These are phyloP conservation scores for Debaryomyces sp. DNA, from an alignment of 1,139 yeast species.

Conservation along the genomic window DNA sequence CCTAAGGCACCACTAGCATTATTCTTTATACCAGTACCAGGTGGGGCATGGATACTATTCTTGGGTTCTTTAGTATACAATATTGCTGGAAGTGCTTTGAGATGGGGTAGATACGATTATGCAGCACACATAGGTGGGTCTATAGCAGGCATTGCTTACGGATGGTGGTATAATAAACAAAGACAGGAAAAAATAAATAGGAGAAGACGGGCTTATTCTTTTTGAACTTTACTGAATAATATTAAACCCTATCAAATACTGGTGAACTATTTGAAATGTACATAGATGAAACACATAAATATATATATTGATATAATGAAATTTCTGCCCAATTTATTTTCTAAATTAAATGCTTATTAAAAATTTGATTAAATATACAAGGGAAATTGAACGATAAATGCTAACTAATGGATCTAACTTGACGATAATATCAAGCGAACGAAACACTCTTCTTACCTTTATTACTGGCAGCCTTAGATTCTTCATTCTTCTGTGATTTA, in stretches of 20 bases:
- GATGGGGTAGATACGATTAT: conserved; percentile 84
- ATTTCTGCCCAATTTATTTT: not conserved
- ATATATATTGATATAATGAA: not conserved
- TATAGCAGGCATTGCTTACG: conserved; percentile 71
- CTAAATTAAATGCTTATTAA: not conserved
- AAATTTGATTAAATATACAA: conserved; percentile 3
- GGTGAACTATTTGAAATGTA: not conserved
- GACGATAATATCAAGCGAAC: conserved; percentile 33
- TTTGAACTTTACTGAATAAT: not conserved
- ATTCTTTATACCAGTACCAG: conserved; percentile 86
- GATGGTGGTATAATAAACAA: conserved; percentile 58
- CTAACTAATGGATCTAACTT: not conserved
- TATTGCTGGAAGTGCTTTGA: conserved; percentile 66
- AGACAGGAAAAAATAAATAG: conserved; percentile 42
- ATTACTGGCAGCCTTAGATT: conserved; percentile 23
- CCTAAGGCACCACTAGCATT: conserved; percentile 80
- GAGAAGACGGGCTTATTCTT: conserved; percentile 16
- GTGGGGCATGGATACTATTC: conserved; percentile 86
- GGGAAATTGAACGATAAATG: conserved; percentile 3
- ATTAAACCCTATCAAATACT: not conserved
- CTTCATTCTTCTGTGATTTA: conserved; percentile 46
- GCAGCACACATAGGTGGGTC: conserved; percentile 96
- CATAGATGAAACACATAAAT: not conserved
- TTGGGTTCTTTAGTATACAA: conserved; percentile 76
- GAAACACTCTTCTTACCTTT: conserved; percentile 45